Evolutionary conservation across 192 early-diverging fungal species (phyloP).

Genomic region (Podila horticola): DNA sequence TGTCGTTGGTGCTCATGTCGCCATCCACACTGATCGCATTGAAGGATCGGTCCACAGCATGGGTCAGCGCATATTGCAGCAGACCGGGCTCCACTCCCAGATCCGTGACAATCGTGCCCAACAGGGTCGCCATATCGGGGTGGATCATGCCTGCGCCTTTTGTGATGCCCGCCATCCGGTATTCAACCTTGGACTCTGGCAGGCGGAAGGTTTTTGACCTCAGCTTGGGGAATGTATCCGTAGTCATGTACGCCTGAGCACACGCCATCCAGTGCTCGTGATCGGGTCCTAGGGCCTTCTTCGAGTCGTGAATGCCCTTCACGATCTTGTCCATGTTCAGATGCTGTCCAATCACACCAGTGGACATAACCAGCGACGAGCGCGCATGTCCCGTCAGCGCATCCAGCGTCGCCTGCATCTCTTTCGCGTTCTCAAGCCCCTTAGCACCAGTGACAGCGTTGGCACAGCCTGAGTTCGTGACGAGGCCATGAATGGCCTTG

Average conservation of each 20-base stretch:
- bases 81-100: conserved; percentile 68
- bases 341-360: conserved; percentile 95
- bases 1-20: conserved; percentile 98
- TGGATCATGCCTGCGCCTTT: conserved; percentile 99
- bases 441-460: conserved; percentile 94
- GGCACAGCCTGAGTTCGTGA: conserved; percentile 93
- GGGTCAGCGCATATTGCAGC: conserved; percentile 76
- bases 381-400: conserved; percentile 53
- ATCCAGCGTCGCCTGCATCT: conserved; percentile 72
- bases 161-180: conserved; percentile 92
- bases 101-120: conserved; percentile 91
- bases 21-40: conserved; percentile 97
- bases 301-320: conserved; percentile 67
- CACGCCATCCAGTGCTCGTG: conserved; percentile 86
- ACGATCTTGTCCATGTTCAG: conserved; percentile 86
- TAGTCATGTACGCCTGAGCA: conserved; percentile 95
- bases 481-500: conserved; percentile 59
- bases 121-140: conserved; percentile 97
- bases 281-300: conserved; percentile 41
- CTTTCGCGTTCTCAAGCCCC: conserved; percentile 82
- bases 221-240: conserved; percentile 97
- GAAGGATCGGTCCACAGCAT: conserved; percentile 92
- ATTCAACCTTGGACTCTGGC: conserved; percentile 58
- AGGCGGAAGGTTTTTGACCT: conserved; percentile 65
- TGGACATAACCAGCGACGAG: conserved; percentile 88